Percentiles rank a stretch among this genome's conserved stretches.
Evolutionary conservation across 257 asterid species (phyloP).

Genomic region (Ilex asprella): DNA sequence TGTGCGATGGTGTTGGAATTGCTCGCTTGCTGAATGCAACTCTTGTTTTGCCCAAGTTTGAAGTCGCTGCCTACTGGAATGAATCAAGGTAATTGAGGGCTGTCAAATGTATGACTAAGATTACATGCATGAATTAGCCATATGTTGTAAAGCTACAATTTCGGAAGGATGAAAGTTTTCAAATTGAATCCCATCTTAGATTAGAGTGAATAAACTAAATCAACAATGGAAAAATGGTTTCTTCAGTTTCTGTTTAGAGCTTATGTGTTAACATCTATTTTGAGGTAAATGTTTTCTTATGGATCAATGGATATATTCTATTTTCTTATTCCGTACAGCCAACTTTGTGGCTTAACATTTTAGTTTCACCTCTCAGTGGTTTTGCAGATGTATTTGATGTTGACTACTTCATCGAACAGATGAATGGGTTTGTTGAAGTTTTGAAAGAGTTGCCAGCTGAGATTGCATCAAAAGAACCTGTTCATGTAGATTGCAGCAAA

Average conservation of each 20-base stretch:
- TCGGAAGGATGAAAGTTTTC: too few relatives aligned
- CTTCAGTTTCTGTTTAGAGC: too few relatives aligned
- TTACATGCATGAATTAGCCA: too few relatives aligned
- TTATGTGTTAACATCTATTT: too few relatives aligned
- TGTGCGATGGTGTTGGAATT: constrained; percentile 97
- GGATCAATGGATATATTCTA: not conserved
- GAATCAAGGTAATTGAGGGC: constrained; percentile 60
- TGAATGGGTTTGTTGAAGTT: constrained; percentile 65
- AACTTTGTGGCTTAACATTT: not conserved
- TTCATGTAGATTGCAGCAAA: constrained; percentile 92
- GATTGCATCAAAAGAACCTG: constrained; percentile 81
- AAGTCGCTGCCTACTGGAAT: constrained; percentile 97
- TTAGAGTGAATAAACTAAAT: too few relatives aligned
- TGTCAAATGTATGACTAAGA: too few relatives aligned
- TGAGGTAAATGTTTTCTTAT: too few relatives aligned
- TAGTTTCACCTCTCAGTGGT: constrained; percentile 47
- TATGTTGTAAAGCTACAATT: too few relatives aligned
- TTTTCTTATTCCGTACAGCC: not conserved
- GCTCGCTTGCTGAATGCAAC: constrained; percentile 96
- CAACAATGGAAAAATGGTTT: too few relatives aligned
- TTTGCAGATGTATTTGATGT: constrained; percentile 89
- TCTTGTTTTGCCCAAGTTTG: constrained; percentile 89
- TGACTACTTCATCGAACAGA: constrained; percentile 74
- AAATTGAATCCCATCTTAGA: too few relatives aligned
- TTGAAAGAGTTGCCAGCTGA: constrained; percentile 79